Evolutionary conservation across 129 eudicot species (phyloP), one percentile per base, ranked within the genome.

Genomic region (Apium graveolens): DNA sequence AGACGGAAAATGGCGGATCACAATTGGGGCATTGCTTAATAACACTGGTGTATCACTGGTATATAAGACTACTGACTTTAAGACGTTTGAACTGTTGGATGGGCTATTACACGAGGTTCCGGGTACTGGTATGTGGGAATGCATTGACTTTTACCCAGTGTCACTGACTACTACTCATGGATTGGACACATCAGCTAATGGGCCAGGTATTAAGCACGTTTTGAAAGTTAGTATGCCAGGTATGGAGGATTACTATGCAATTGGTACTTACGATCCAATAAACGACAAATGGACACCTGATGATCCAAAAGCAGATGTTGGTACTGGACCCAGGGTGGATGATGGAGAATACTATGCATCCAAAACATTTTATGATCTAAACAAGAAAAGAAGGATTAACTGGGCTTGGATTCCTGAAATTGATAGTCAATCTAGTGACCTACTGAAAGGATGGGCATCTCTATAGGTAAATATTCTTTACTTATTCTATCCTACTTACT

Each of bases 81-180:
- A 68, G 3, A 90, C 82, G 78, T 95, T 62, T 17, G 81, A 91
- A 79, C 76, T 91, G 53, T 81, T 88, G 85, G 91, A 87, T n/a
- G 88, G 82, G 16, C 35, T 78, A 24, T 16, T 95, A 81, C 96
- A 95, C 27, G 87, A 73, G 4, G 92, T 96, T 37, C 91, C 95
- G 31, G 93, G 90, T 57, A 87, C 97, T 55, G 99, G 99, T 26
- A 92, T 96, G 97, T 96, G 99, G 99, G 99, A 96, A 60, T 92
- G 99, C 71, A 86, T 92, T 34, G 99, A 96, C 84, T 92, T 96
- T 66, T 96, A 81, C 83, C 99, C 97, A 55, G 88, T 96, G 6
- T 92, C 99, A 6, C 75, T 87, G 17, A 81, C 82, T 0, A 78
- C 78, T 73, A 44, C 72, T 44, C 83, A 84, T 24, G 97, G 97